These are phyloP conservation scores for Puccinia sorghi DNA, from an alignment of 1,284 basidiomycete species.

Conservation along the genomic window DNA sequence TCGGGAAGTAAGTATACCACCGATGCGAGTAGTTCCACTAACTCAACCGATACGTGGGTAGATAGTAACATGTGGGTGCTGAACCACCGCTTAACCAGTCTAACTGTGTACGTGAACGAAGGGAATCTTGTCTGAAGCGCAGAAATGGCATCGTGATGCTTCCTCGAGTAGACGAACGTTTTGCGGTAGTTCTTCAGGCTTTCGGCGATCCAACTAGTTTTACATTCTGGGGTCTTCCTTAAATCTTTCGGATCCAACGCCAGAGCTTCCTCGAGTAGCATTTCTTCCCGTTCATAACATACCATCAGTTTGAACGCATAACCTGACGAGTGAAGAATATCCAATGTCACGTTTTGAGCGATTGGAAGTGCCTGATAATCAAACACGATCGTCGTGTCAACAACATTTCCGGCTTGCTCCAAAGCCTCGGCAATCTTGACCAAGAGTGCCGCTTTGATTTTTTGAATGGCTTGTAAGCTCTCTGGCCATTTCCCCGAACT, in stretches of 20 bases:
- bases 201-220: constrained; percentile 62
- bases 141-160: constrained; percentile 81
- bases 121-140: constrained; percentile 76
- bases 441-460: constrained; percentile 90
- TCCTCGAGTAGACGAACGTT: constrained; percentile 74
- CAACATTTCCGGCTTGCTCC: constrained; percentile 62
- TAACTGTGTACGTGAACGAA: constrained; percentile 78
- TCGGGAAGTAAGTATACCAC: constrained; percentile 61
- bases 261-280: constrained; percentile 70
- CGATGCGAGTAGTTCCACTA: constrained; percentile 80
- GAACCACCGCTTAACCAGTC: constrained; percentile 91
- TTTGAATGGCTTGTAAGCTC: constrained; percentile 86
- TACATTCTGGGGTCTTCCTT: constrained; percentile 54
- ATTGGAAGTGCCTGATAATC: constrained; percentile 64
- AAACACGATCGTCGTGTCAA: constrained; percentile 60
- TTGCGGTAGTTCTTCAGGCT: constrained; percentile 69
- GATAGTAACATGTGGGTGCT: constrained; percentile 79
- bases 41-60: constrained; percentile 72
- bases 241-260: constrained; percentile 59
- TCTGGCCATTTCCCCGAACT: constrained; percentile 92
- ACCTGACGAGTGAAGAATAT: constrained; percentile 76
- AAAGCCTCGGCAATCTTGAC: constrained; percentile 62
- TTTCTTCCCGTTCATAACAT: constrained; percentile 82
- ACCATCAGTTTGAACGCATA: constrained; percentile 84
- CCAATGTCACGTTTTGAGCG: constrained; percentile 72